Evolutionary conservation across 257 asterid genomes (phyloP), one percentile per base, ranked within the genome.

Genomic region (Coffea canephora): DNA sequence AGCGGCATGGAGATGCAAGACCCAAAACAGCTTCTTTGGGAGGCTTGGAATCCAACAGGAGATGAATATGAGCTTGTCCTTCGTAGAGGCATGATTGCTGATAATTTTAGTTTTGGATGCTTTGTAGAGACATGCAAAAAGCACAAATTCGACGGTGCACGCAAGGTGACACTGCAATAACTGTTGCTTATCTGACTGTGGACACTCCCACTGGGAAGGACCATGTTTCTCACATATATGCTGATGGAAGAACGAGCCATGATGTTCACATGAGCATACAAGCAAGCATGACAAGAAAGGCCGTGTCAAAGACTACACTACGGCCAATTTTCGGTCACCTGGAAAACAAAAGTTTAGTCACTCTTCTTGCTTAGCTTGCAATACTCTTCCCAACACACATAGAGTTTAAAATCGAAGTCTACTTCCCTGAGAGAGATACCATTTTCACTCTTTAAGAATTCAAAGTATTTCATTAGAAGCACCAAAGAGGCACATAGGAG

Each of bases 121-220:
- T 78, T 86, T 78, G 72, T 52, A 69, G 87, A 82, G 80, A 82
- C 64, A 72, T 54, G 84, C 75, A 78, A 85, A 85, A 74, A 68
- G 81, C 82, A 78, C 15, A 79, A 85, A 78, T 69, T 64, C 49
- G 86, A 59, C 31, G 91, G 84, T 34, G 88, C 80, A 77, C 73
- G 90, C 67, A 78, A 81, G 71, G 80, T 57, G 41, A 87, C 83
- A 85, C 83, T 75, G 80, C 77, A 86, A 74, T 82, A 82, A 74
- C 87, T 88, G 83, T 78, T 84, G 83, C 78, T 78, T 88, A 80
- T 86, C 83, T 76, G 90, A 78, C 86, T 87, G 41, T 54, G 88
- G 46, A 76, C 71, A 73, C 81, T 77, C 70, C 92, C 82, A 61
- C 84, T 80, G 43, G 87, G 78, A 80, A 84, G 75, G 69, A 84